Conservation (phyloP, 768 basidiomycete genomes). For the Tremella mesenterica region DNA sequence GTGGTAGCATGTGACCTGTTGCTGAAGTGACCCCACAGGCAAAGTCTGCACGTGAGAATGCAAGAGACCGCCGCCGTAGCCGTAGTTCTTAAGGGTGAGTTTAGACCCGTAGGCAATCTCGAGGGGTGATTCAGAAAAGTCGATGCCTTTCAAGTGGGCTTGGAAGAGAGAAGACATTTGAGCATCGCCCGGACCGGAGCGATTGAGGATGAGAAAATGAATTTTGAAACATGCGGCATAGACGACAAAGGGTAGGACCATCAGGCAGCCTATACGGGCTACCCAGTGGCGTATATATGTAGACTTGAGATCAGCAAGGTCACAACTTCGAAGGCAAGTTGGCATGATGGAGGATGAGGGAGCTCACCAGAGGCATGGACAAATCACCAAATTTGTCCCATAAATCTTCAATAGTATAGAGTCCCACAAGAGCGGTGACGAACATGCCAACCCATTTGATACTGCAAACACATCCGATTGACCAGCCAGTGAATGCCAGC, state of each 20-base stretch:
- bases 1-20: conserved; percentile 98
- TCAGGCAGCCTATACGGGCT: conserved; percentile 74
- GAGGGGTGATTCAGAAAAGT: conserved; percentile 85
- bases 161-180: conserved; percentile 99
- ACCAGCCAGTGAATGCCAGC: conserved; percentile 83
- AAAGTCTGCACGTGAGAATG: conserved; percentile 96
- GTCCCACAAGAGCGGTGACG: conserved; percentile 83
- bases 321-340: not conserved
- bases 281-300: conserved; percentile 86
- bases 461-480: conserved; percentile 91
- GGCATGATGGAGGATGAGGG: conserved; percentile 15
- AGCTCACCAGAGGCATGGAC: conserved; percentile 77
- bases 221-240: conserved; percentile 93
- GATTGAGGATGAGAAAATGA: conserved; percentile 88
- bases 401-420: conserved; percentile 94
- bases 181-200: conserved; percentile 90
- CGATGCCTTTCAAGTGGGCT: conserved; percentile 87
- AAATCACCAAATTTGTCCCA: conserved; percentile 98
- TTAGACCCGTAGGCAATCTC: conserved; percentile 86
- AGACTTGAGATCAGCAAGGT: conserved; percentile 49
- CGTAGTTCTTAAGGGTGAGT: conserved; percentile 91
- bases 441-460: conserved; percentile 96
- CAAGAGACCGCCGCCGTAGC: conserved; percentile 90
- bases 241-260: conserved; percentile 79
- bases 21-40: conserved; percentile 82